Conservation (phyloP, 2,329 filamentous ascomycete genomes). For the Rhinocladiella mackenziei region DNA sequence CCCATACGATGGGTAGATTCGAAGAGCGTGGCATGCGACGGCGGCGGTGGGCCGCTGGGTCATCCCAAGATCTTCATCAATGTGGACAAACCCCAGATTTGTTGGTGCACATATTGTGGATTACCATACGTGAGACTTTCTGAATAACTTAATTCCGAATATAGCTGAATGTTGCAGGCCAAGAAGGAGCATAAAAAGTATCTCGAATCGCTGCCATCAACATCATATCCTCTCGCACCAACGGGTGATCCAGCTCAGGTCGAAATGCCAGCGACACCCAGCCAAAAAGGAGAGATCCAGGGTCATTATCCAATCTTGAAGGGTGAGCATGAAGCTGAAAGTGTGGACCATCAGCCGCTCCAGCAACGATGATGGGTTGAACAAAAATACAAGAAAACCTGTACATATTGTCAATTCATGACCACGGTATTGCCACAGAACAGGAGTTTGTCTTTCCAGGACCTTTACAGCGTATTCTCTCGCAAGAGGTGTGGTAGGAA, state of each 20-base stretch:
- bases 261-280: slow-evolving; percentile 47
- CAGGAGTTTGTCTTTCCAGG: too few relatives aligned
- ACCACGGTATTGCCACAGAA: too few relatives aligned
- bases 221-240: slow-evolving; percentile 74
- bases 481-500: too few relatives aligned
- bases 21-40: slow-evolving; percentile 79
- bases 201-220: slow-evolving; percentile 74
- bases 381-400: background rate
- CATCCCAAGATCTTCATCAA: slow-evolving; percentile 97
- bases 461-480: too few relatives aligned
- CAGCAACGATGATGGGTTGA: slow-evolving; percentile 18
- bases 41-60: slow-evolving; percentile 82
- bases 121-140: slow-evolving; percentile 73
- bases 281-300: slow-evolving; percentile 27
- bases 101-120: slow-evolving; percentile 86
- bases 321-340: slow-evolving; percentile 23
- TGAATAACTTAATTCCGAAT: slow-evolving; percentile 5
- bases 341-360: slow-evolving; percentile 11
- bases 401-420: background rate
- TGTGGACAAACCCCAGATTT: slow-evolving; percentile 92
- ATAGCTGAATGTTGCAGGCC: slow-evolving; percentile 55
- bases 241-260: slow-evolving; percentile 57
- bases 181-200: slow-evolving; percentile 82
- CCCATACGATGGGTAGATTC: slow-evolving; percentile 88
- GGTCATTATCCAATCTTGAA: slow-evolving; percentile 26